A percentile compares a stretch with the other conserved stretches of the same genome.
These are phyloP conservation scores for Blastocystis sp. DNA, from an alignment of 352 stramenopile species.

Conservation along the genomic window DNA sequence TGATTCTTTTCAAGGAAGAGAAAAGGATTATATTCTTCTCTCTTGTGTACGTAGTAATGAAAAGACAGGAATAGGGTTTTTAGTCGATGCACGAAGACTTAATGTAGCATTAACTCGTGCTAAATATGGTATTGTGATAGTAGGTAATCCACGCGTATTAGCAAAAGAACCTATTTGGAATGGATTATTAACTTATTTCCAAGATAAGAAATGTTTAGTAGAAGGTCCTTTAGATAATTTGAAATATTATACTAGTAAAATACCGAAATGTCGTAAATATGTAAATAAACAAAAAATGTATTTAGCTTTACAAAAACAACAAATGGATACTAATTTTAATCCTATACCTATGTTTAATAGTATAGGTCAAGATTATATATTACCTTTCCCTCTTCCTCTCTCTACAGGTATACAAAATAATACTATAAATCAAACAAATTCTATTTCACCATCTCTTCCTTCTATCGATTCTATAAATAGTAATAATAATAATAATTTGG, in stretches of 20 bases:
- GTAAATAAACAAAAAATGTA: not conserved
- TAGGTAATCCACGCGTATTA: constrained; percentile 86
- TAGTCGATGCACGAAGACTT: constrained; percentile 83
- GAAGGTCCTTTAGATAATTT: constrained; percentile 87
- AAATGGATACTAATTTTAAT: not conserved
- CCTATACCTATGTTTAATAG: not conserved
- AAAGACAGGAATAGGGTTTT: constrained; percentile 91
- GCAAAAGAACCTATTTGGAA: constrained; percentile 89
- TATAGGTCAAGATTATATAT: no score
- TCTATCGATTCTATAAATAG: no score
- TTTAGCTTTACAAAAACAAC: not conserved
- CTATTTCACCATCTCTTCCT: no score
- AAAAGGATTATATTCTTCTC: constrained; percentile 94
- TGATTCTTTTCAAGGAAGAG: constrained; percentile 93
- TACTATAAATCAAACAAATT: no score
- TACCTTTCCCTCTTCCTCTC: no score
- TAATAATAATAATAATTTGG: no score
- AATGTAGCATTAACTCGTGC: constrained; percentile 95
- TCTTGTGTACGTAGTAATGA: constrained; percentile 96
- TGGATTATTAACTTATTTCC: constrained; percentile 82
- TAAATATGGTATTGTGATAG: constrained; percentile 86
- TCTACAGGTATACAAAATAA: no score
- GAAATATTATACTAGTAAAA: constrained; percentile 82
- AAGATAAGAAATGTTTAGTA: constrained; percentile 73
- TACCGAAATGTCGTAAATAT: constrained; percentile 54